Base-by-base conservation (phyloP, 2,329 filamentous ascomycete species). In the Ceratocystis harringtonii region DNA sequence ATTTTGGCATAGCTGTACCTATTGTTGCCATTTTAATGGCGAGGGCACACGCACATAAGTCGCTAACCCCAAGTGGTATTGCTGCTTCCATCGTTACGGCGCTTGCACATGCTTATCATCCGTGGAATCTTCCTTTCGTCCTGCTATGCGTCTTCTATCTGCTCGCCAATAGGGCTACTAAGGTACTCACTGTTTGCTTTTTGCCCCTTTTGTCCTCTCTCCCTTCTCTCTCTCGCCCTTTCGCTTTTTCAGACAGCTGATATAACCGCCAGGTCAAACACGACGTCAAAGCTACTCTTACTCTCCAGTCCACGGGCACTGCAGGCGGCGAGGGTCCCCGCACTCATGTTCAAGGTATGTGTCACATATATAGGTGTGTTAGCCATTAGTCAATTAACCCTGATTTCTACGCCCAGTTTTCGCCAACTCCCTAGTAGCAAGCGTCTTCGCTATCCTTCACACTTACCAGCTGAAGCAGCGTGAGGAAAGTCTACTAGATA, bases 91-190 rank as follows among this genome's bases (percentile, higher is more conserved):
- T 80, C 4, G 71, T 87, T 55, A 95, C 92, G 3, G 92, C 90
- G 3, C 74, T 82, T 58, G 83, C 88, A 10, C 94, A 99, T 74
- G 90, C 91, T 17, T 77, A 92, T n/a, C 92, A 97, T 75, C 92
- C 92, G 2, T 96, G 90, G 87, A 89, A 89, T 68, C 78, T 92
- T n/a, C 92, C 90, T n/a, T 95, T 96, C 76, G 82, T 82, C 32
- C 80, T 96, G 10, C 80, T 97, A 1, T 82, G 83, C 62, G 82
- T 91, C 44, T 97, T 97, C 78, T 97, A 96, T 75, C 77, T 95
- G 2, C 84, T 88, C 3, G 94, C 91, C 1, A 95, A 88, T 1
- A 79, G 85, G 63, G 91, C 86, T 0, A 96, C 92, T 0, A 92
- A 92, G 78, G 89, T 90, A 74, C 30, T 6, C 57, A 43, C 25